Evolutionary conservation across 2,329 filamentous ascomycete species (phyloP).

Genomic region (Cladophialophora psammophila): DNA sequence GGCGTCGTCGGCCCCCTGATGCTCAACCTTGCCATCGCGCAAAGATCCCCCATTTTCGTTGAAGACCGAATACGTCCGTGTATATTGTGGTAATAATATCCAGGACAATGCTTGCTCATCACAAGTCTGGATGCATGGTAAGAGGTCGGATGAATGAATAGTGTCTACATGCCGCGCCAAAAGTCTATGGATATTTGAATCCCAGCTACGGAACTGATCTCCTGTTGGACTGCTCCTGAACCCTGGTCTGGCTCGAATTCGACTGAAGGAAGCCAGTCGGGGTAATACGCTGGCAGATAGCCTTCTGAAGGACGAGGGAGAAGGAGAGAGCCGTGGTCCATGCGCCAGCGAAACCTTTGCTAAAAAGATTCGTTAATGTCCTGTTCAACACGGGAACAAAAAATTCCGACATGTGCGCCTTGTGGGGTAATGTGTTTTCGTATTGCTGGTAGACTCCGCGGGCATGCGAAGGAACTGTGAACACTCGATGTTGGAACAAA

Average conservation of each 20-base stretch:
- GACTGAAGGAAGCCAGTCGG: not conserved
- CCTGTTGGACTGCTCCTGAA: not conserved
- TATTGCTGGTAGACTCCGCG: not conserved
- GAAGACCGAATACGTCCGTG: not conserved
- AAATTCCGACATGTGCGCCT: not conserved
- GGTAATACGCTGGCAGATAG: not conserved
- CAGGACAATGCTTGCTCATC: not conserved
- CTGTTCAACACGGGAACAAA: not conserved
- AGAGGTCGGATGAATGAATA: not conserved
- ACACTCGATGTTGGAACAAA: not conserved
- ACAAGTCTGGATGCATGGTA: not conserved
- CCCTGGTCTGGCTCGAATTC: not conserved
- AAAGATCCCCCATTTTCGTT: not conserved
- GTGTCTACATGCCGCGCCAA: not conserved
- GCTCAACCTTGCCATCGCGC: not conserved
- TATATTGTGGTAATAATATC: not conserved
- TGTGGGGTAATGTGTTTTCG: not conserved
- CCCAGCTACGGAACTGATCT: not conserved
- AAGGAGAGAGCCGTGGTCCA: not conserved
- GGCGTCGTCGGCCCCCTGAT: not conserved
- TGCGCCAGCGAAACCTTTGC: not conserved
- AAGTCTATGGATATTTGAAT: not conserved
- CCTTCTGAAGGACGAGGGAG: not conserved
- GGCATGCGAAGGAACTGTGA: not conserved
- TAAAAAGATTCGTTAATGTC: not conserved